Percentiles rank a stretch among this genome's conserved stretches.
Conservation (phyloP, 164 flowering plant genomes). For the Vitis riparia region DNA sequence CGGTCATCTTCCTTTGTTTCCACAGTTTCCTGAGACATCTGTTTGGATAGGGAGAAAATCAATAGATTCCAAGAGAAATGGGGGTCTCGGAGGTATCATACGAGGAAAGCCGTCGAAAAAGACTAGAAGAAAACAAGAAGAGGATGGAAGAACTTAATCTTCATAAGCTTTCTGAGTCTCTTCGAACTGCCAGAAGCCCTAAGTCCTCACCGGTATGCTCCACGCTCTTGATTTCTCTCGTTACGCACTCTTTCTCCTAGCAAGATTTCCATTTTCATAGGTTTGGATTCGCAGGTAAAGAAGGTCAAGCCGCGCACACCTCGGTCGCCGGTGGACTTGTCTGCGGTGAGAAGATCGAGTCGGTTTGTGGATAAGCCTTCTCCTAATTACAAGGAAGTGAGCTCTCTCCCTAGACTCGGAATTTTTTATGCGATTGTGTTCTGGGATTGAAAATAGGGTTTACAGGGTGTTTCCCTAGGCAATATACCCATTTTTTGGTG, state of each 20-base stretch:
- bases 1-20: too few relatives aligned
- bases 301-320: constrained; percentile 18
- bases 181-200: constrained; percentile 12
- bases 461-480: too few relatives aligned
- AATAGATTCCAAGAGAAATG: constrained; percentile 1
- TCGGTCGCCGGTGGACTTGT: constrained; percentile 16
- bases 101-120: constrained; percentile 35
- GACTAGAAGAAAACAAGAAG: constrained; percentile 54
- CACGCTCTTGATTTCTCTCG: constrained; percentile 29
- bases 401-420: neutral
- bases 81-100: constrained; percentile 13
- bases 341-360: constrained; percentile 34
- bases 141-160: constrained; percentile 52
- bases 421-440: neutral
- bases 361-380: constrained; percentile 33
- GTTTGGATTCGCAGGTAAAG: constrained; percentile 27
- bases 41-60: constrained; percentile 3
- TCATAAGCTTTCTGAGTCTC: constrained; percentile 33
- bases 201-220: constrained; percentile 31
- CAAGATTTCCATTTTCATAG: neutral
- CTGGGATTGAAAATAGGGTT: neutral
- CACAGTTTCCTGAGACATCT: neutral
- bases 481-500: too few relatives aligned
- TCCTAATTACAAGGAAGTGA: constrained; percentile 38
- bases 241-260: neutral